These are phyloP conservation scores for Melampsora medusae DNA, from an alignment of 1,284 basidiomycete genomes.

Conservation along the genomic window DNA sequence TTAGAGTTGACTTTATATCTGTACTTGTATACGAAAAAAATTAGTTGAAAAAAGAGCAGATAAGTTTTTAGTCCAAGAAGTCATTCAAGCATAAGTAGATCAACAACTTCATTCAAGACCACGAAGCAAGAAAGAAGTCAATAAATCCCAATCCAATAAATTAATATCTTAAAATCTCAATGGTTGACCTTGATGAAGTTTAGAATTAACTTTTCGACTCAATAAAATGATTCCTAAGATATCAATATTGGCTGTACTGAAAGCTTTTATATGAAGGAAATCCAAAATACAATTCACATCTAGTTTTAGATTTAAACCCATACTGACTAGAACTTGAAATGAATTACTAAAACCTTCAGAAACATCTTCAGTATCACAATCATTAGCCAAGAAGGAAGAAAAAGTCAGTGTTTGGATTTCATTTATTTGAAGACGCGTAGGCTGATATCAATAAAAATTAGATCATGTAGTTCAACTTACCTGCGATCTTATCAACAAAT, in stretches of 20 bases:
- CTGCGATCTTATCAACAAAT: neutral
- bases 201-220: neutral
- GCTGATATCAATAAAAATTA: too few relatives aligned
- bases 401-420: neutral
- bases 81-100: too few relatives aligned
- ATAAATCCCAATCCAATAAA: too few relatives aligned
- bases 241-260: neutral
- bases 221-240: neutral
- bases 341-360: neutral
- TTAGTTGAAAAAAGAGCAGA: too few relatives aligned
- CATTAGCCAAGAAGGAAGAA: neutral
- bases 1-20: too few relatives aligned
- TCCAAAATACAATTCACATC: slow-evolving; percentile 4
- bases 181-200: neutral
- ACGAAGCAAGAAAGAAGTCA: too few relatives aligned
- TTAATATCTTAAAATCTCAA: neutral
- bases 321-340: slow-evolving; percentile 1
- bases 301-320: neutral
- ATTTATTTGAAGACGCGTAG: neutral
- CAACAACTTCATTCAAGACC: too few relatives aligned
- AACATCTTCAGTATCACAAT: neutral
- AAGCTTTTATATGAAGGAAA: neutral
- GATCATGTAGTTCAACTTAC: too few relatives aligned
- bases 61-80: too few relatives aligned
- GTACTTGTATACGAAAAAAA: too few relatives aligned